Evolutionary conservation across 2,329 filamentous ascomycete genomes (phyloP).

Genomic region (Hortaea sp.): DNA sequence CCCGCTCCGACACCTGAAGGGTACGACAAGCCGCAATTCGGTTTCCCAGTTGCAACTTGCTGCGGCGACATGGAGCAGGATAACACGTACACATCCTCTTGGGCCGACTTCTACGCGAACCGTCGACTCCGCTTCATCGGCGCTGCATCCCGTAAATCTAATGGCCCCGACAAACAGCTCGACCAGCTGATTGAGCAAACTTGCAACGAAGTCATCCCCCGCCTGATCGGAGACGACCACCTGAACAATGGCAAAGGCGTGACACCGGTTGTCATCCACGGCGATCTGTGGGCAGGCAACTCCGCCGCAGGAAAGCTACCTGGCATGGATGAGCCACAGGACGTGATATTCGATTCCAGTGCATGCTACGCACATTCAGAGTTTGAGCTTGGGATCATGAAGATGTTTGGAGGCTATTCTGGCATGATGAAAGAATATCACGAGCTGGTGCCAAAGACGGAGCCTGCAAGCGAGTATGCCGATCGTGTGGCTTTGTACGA

Average conservation of each 20-base stretch:
- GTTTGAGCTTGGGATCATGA: constrained; percentile 89
- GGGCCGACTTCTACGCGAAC: constrained; percentile 79
- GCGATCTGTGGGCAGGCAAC: constrained; percentile 91
- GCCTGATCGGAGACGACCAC: constrained; percentile 60
- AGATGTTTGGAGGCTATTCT: constrained; percentile 88
- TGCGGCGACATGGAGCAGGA: constrained; percentile 78
- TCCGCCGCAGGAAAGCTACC: constrained; percentile 56
- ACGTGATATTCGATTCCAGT: constrained; percentile 74
- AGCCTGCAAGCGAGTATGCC: constrained; percentile 74
- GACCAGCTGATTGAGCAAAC: constrained; percentile 54
- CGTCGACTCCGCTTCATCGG: constrained; percentile 61
- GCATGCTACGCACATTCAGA: constrained; percentile 78
- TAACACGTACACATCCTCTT: constrained; percentile 61
- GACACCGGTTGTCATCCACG: constrained; percentile 73
- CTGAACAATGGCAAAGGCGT: constrained; percentile 52
- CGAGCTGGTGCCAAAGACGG: constrained; percentile 62
- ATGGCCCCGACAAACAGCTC: constrained; percentile 57
- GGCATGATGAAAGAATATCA: constrained; percentile 71
- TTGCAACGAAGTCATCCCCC: constrained; percentile 57
- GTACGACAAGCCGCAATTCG: constrained; percentile 56
- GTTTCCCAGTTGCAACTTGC: constrained; percentile 76
- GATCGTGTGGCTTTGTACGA: constrained; percentile 76
- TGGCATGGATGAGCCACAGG: constrained; percentile 46
- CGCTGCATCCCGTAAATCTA: constrained; percentile 44
- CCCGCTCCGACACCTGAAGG: constrained; percentile 57